A percentile compares a stretch with the other conserved stretches of the same genome.
Evolutionary conservation across 2,329 filamentous ascomycete species (phyloP).

Genomic region (Lecanicillium sp.): DNA sequence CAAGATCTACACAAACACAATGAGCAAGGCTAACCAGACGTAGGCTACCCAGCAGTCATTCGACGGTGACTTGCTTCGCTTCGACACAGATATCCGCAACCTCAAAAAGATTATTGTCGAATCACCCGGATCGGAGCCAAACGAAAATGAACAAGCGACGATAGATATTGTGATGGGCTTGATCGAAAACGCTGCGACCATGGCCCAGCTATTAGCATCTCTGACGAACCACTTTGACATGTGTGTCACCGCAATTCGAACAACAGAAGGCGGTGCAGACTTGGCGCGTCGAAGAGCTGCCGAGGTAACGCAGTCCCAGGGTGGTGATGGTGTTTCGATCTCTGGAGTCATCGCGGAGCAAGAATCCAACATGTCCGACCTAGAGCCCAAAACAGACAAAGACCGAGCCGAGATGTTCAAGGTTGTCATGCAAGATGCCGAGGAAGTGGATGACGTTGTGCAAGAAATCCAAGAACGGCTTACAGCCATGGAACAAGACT

Average conservation of each 20-base stretch:
- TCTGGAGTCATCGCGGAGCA: constrained; percentile 57
- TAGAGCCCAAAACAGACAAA: constrained; percentile 64
- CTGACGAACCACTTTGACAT: constrained; percentile 86
- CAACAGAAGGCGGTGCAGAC: constrained; percentile 73
- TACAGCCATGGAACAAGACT: constrained; percentile 66
- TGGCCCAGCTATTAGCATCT: constrained; percentile 73
- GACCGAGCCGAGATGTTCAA: constrained; percentile 77
- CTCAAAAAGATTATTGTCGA: constrained; percentile 51
- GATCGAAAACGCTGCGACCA: constrained; percentile 67
- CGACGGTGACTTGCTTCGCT: constrained; percentile 64
- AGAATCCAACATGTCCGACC: constrained; percentile 38
- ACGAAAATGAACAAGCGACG: constrained; percentile 31
- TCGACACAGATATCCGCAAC: constrained; percentile 64
- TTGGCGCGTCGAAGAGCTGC: constrained; percentile 60
- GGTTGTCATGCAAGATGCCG: constrained; percentile 66
- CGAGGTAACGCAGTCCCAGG: constrained; percentile 46
- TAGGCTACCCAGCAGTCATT: constrained; percentile 62
- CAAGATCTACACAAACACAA: not conserved
- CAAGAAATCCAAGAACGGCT: constrained; percentile 66
- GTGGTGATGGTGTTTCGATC: constrained; percentile 46
- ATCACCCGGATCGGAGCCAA: constrained; percentile 22
- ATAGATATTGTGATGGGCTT: constrained; percentile 51
- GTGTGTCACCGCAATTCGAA: constrained; percentile 82
- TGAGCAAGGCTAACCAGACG: constrained; percentile 2
- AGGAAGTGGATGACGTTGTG: constrained; percentile 58